Conservation (phyloP, 352 stramenopile species). For the Globisporangium cylindrosporum region DNA sequence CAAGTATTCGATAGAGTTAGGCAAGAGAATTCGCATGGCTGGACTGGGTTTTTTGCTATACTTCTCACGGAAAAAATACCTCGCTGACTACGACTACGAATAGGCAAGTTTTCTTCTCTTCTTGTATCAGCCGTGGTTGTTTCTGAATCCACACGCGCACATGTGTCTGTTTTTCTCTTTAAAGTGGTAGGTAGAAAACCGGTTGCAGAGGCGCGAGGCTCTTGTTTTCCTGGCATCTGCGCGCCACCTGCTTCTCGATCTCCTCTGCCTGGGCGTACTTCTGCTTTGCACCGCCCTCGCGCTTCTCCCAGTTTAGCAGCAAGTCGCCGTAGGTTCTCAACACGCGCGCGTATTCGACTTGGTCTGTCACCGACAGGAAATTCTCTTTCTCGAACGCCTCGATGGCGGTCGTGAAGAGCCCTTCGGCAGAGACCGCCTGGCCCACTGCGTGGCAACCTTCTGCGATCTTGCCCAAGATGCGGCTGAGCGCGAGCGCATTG, state of each 20-base stretch:
- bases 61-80: neutral
- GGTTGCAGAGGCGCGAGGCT: constrained; percentile 36
- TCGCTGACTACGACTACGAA: neutral
- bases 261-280: constrained; percentile 38
- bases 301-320: constrained; percentile 56
- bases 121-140: neutral
- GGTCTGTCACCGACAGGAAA: constrained; percentile 49
- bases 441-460: constrained; percentile 56
- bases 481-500: constrained; percentile 55
- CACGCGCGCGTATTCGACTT: constrained; percentile 62
- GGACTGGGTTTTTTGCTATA: neutral
- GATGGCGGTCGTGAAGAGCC: constrained; percentile 63
- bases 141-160: neutral
- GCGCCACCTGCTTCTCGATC: constrained; percentile 34
- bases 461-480: constrained; percentile 65
- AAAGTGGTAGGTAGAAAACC: constrained; percentile 55
- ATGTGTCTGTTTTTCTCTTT: neutral
- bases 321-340: constrained; percentile 58
- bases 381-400: constrained; percentile 67
- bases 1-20: too few relatives aligned
- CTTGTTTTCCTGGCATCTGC: constrained; percentile 28
- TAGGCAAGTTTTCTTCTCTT: too few relatives aligned
- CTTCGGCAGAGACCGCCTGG: constrained; percentile 72
- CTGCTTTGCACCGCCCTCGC: constrained; percentile 37
- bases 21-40: too few relatives aligned